Evolutionary conservation across 345 rosid species (phyloP), one percentile per base, ranked within the genome.

Genomic region (Lumnitzera racemosa): DNA sequence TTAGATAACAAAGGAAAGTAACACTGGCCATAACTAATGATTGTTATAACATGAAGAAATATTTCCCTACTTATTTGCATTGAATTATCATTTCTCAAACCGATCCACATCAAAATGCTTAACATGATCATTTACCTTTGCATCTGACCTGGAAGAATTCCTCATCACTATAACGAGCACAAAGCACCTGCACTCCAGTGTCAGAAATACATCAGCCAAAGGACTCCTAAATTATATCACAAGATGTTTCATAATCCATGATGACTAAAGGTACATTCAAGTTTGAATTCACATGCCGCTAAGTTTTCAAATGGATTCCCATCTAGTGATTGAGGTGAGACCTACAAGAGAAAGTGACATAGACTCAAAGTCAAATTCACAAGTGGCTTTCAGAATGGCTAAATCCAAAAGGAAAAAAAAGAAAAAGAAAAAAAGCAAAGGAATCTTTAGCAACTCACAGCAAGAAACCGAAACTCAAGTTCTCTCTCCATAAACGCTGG

Each of bases 401-500:
- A 27, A 25, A 47, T 20, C 14, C 17, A 43, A 15, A 59, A 15
- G 6, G 25, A 15, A 13, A 47, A 55, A n/a, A 51, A 57, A 6
- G 12, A 49, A n/a, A 20, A 52, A 49, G 20, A 13, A 66, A 60
- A 46, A n/a, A n/a, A n/a, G n/a, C n/a, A n/a, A n/a, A 13, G n/a
- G 49, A 46, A 6, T 1, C 1, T 15, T 20, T 11, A 76, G 74
- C 31, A 66, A 82, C 96, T 83, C 76, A 92, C 98, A 56, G 96
- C 84, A 24, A 89, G 81, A 79, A 91, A 89, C 15, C 92, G 74
- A 56, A 89, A 91, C 62, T 91, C 98, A 9, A 68, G 88, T 73
- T 91, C 98, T 65, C 98, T 80, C 58, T 61, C 79, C 13, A 94
- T 80, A 69, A 94, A 90, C 57, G 90, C 96, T 5, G 99, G 91